Evolutionary conservation across 768 basidiomycete genomes (phyloP).

Genomic region (Ephemerocybe angulata): DNA sequence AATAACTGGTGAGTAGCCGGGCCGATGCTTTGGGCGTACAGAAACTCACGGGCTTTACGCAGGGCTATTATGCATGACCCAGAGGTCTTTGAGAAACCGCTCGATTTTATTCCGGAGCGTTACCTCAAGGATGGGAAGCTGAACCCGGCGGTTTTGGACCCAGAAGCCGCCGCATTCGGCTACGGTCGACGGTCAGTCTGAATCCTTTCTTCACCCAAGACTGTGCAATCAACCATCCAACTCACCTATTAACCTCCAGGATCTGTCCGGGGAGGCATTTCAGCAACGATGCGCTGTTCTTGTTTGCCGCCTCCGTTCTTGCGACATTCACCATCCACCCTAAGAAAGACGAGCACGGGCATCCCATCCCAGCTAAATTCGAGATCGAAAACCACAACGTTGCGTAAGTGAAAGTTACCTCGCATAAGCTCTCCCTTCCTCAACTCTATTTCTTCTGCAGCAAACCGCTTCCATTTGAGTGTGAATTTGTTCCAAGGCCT

Average conservation of each 20-base stretch:
- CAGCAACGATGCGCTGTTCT: constrained; percentile 21
- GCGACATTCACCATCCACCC: constrained; percentile 21
- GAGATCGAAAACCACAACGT: constrained; percentile 15
- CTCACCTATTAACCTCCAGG: constrained; percentile 7
- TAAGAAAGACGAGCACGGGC: constrained; percentile 18
- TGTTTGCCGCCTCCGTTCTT: constrained; percentile 17
- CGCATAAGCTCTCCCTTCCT: too few species aligned
- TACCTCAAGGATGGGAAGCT: constrained; percentile 24
- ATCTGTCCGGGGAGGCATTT: constrained; percentile 26
- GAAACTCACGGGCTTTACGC: background rate
- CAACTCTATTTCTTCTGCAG: too few species aligned
- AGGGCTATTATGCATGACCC: constrained; percentile 21
- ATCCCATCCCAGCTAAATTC: constrained; percentile 14
- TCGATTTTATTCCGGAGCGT: constrained; percentile 27
- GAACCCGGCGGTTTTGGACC: constrained; percentile 21
- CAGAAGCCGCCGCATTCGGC: constrained; percentile 28
- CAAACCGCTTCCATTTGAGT: too few species aligned
- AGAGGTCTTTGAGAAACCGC: constrained; percentile 14
- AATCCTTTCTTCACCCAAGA: background rate
- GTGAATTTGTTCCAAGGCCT: too few species aligned
- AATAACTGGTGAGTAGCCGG: background rate
- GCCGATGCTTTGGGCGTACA: too few species aligned
- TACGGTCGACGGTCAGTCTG: constrained; percentile 22
- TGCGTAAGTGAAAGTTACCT: too few species aligned
- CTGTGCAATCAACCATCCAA: background rate